phyloP scores from a whole-genome alignment of 1,284 basidiomycete genomes.

The Puccinia brachypodii region DNA sequence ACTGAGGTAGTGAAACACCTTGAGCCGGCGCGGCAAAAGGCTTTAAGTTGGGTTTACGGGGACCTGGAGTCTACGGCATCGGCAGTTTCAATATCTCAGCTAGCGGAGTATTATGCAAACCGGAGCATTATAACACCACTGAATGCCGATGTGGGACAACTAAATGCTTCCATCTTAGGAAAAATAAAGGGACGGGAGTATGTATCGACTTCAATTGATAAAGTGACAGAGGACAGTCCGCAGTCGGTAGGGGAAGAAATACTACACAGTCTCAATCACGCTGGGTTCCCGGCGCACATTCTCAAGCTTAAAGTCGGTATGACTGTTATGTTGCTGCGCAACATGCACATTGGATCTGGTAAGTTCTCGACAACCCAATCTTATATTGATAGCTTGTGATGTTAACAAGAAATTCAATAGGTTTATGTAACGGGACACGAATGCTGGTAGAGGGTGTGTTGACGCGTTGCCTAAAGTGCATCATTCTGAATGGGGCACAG shows the following conservation, averaged over 20 bases:
- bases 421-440: constrained; percentile 4
- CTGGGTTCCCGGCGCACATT: neutral
- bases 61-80: too few species aligned
- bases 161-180: neutral
- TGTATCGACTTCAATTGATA: neutral
- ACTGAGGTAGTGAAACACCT: too few species aligned
- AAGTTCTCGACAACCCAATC: too few species aligned
- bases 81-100: too few species aligned
- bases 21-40: too few species aligned
- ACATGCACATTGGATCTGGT: neutral
- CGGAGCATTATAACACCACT: neutral
- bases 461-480: neutral
- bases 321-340: neutral
- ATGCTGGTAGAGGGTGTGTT: neutral
- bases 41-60: too few species aligned
- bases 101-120: too few species aligned
- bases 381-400: too few species aligned
- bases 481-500: neutral
- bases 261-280: neutral
- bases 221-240: neutral
- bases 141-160: neutral
- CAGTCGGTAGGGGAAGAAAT: neutral
- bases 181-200: neutral
- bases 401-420: too few species aligned
- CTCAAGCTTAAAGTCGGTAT: neutral